phyloP scores from a whole-genome alignment of 495 filamentous ascomycete genomes.

The Barbatosphaeria neglecta region DNA sequence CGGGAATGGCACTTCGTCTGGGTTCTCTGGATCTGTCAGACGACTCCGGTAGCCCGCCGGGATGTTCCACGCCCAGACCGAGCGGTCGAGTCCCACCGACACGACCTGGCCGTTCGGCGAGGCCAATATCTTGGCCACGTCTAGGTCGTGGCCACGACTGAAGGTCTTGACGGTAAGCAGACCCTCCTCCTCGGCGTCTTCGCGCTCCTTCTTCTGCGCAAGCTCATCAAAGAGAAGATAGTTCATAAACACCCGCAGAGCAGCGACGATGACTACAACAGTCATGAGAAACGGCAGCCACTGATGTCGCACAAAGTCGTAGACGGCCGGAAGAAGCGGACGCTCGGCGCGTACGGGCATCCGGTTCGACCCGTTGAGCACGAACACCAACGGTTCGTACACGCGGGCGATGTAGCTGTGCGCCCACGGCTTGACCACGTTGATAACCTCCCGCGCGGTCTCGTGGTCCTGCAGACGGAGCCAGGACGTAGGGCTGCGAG shows the following conservation, averaged over 20 bases:
- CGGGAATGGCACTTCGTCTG: slow-evolving; percentile 35
- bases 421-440: slow-evolving; percentile 51
- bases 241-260: slow-evolving; percentile 52
- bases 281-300: slow-evolving; percentile 41
- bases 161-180: slow-evolving; percentile 47
- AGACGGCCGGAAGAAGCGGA: slow-evolving; percentile 37
- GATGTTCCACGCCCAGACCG: slow-evolving; percentile 48
- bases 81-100: slow-evolving; percentile 54
- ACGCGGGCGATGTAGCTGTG: slow-evolving; percentile 56
- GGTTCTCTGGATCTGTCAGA: slow-evolving; percentile 24
- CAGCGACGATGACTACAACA: slow-evolving; percentile 40
- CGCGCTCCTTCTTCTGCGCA: slow-evolving; percentile 13
- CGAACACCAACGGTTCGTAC: slow-evolving; percentile 55
- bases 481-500: slow-evolving; percentile 58
- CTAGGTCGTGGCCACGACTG: slow-evolving; percentile 47
- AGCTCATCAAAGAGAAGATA: slow-evolving; percentile 48
- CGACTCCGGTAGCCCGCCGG: slow-evolving; percentile 25
- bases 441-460: slow-evolving; percentile 59
- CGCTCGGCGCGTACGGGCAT: slow-evolving; percentile 27
- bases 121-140: slow-evolving; percentile 48
- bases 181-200: slow-evolving; percentile 32
- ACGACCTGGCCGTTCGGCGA: slow-evolving; percentile 48
- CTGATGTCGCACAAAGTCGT: slow-evolving; percentile 47
- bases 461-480: slow-evolving; percentile 61
- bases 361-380: slow-evolving; percentile 51